Evolutionary conservation across 306 rosid species (phyloP).

Genomic region (Cicer chorassanicum): DNA sequence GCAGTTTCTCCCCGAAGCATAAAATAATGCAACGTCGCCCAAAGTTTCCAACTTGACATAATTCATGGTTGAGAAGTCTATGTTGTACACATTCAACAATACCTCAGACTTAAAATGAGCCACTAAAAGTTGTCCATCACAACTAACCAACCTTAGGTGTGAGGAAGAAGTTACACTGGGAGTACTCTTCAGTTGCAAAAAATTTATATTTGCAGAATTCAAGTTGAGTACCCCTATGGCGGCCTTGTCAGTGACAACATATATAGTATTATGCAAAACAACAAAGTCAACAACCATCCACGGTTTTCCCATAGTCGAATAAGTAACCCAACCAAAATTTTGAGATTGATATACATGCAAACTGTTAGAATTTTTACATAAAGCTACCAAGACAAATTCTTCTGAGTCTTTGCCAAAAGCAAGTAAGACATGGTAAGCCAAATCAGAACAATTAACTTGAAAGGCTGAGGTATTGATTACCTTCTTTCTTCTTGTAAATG

Average conservation of each 20-base stretch:
- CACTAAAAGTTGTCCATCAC: slow-evolving; percentile 19
- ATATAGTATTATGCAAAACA: not conserved
- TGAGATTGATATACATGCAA: too few relatives aligned
- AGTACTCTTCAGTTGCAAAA: not conserved
- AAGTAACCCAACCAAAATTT: too few relatives aligned
- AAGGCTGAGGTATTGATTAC: not conserved
- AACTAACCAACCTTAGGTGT: not conserved
- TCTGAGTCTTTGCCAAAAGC: not conserved
- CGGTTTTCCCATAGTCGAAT: too few relatives aligned
- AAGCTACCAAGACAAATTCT: not conserved
- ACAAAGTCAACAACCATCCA: too few relatives aligned
- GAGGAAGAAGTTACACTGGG: not conserved
- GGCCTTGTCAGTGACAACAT: not conserved
- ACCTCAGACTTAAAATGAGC: not conserved
- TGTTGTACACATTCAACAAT: not conserved
- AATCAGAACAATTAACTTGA: not conserved
- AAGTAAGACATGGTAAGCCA: not conserved
- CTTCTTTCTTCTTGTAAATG: not conserved
- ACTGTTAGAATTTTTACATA: too few relatives aligned
- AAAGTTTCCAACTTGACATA: slow-evolving; percentile 13
- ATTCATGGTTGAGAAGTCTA: not conserved
- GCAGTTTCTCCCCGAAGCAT: not conserved
- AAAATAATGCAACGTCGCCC: slow-evolving; percentile 32
- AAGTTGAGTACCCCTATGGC: slow-evolving; percentile 28
- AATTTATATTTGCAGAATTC: not conserved